These are phyloP conservation scores for Russula olivacea DNA, from an alignment of 768 basidiomycete species.

Conservation along the genomic window DNA sequence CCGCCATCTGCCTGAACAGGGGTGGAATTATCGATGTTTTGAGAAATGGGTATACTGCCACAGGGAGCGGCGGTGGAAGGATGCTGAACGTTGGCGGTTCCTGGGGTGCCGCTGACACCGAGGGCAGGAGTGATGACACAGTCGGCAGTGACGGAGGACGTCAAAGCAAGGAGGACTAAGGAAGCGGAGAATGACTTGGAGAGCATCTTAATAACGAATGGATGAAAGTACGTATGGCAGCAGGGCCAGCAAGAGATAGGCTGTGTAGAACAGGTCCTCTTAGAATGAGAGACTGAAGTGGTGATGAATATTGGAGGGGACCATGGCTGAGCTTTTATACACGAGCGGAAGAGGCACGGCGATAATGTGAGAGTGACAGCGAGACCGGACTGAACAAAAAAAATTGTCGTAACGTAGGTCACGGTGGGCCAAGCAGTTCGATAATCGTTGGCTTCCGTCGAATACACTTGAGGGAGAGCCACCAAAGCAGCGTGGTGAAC, in stretches of 20 bases:
- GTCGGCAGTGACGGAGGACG: constrained; percentile 38
- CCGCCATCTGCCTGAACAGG: constrained; percentile 32
- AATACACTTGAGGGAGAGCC: no score
- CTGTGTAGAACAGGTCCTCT: neutral
- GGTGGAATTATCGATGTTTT: constrained; percentile 36
- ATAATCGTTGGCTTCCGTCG: no score
- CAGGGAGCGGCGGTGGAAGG: no score
- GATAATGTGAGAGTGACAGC: no score
- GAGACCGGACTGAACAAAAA: neutral
- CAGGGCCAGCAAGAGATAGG: neutral
- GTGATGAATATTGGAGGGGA: neutral
- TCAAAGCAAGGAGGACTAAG: constrained; percentile 33
- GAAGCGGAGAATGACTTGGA: constrained; percentile 30
- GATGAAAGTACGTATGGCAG: neutral
- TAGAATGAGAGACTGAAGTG: neutral
- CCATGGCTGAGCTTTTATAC: constrained; percentile 8
- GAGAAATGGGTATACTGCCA: constrained; percentile 29
- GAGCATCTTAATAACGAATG: constrained; percentile 25
- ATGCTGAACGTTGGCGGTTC: constrained; percentile 27
- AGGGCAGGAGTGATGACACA: constrained; percentile 40
- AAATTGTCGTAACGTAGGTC: neutral
- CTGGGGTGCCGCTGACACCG: constrained; percentile 28
- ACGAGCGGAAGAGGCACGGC: neutral
- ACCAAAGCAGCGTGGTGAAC: no score
- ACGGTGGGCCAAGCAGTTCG: no score